Evolutionary conservation across 2,329 filamentous ascomycete genomes (phyloP).

Genomic region (Clonostachys byssicola): DNA sequence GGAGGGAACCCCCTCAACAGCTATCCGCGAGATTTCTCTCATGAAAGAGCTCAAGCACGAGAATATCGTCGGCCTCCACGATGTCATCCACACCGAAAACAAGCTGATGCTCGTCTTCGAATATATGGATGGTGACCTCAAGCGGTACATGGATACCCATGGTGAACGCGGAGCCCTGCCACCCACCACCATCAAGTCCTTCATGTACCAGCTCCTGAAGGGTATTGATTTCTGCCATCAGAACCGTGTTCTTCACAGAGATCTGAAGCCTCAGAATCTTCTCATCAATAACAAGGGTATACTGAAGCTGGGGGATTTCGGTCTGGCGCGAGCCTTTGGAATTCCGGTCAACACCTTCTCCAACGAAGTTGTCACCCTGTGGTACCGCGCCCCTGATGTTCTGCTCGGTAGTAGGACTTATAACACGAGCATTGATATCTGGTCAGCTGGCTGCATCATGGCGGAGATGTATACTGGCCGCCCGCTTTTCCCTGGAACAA

Average conservation of each 20-base stretch:
- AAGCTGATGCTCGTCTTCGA: conserved; percentile 99
- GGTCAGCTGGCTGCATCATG: conserved; percentile 99
- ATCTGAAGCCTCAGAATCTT: conserved; percentile 94
- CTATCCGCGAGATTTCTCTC: conserved; percentile 95
- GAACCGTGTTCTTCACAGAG: conserved; percentile 91
- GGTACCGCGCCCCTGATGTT: conserved; percentile 96
- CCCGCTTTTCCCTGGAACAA: conserved; percentile 93
- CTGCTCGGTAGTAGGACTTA: conserved; percentile 91
- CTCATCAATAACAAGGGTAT: conserved; percentile 90
- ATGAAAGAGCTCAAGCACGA: conserved; percentile 99
- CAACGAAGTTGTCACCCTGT: conserved; percentile 95
- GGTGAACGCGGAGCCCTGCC: conserved; percentile 88
- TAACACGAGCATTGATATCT: conserved; percentile 99
- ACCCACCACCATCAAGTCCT: conserved; percentile 89
- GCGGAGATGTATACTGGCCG: conserved; percentile 98
- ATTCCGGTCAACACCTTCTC: conserved; percentile 98
- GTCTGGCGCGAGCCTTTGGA: conserved; percentile 88
- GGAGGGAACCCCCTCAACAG: conserved; percentile 94
- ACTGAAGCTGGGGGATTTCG: conserved; percentile 92
- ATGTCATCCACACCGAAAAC: conserved; percentile 99
- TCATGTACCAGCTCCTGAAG: conserved; percentile 96
- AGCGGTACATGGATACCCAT: conserved; percentile 96
- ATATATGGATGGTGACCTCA: conserved; percentile 97
- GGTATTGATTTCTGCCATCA: conserved; percentile 98
- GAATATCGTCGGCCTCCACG: conserved; percentile 94